Conservation (phyloP, 2,329 filamentous ascomycete species). For the Fusarium tjaetaba region DNA sequence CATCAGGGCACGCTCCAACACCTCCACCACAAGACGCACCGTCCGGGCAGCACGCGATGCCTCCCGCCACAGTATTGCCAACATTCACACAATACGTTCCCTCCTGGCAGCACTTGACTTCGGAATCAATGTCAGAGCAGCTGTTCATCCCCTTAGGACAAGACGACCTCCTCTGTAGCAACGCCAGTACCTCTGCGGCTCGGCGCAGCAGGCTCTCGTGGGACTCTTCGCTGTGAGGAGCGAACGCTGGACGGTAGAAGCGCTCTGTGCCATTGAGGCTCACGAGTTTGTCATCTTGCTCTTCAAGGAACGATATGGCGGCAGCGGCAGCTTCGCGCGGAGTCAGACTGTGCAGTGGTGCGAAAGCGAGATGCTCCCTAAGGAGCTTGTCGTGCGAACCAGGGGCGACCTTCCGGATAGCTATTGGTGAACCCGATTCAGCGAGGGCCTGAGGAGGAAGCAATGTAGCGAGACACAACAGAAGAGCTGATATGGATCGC, state of each 20-base stretch:
- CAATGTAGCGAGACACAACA: constrained; percentile 58
- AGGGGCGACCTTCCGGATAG: constrained; percentile 76
- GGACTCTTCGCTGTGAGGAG: constrained; percentile 54
- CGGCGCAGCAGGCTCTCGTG: constrained; percentile 51
- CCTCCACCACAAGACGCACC: constrained; percentile 71
- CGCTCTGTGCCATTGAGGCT: constrained; percentile 28
- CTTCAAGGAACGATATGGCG: constrained; percentile 43
- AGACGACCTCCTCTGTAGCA: constrained; percentile 67
- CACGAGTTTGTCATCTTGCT: constrained; percentile 40
- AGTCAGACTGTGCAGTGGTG: constrained; percentile 41
- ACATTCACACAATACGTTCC: constrained; percentile 74
- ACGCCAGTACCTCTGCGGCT: constrained; percentile 57
- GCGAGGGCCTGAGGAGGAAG: constrained; percentile 52
- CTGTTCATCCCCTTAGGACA: constrained; percentile 74
- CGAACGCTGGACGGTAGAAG: constrained; percentile 61
- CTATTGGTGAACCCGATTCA: constrained; percentile 60
- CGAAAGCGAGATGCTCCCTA: constrained; percentile 70
- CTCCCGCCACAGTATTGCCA: constrained; percentile 69
- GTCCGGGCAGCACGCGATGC: constrained; percentile 78
- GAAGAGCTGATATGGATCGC: constrained; percentile 52
- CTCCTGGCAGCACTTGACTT: constrained; percentile 78
- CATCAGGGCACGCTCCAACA: constrained; percentile 69
- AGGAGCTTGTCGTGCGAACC: constrained; percentile 80
- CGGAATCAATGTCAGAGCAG: constrained; percentile 71
- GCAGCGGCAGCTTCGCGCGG: constrained; percentile 46